Conservation (phyloP, 768 basidiomycete species). For the Leccinum obscurum region DNA sequence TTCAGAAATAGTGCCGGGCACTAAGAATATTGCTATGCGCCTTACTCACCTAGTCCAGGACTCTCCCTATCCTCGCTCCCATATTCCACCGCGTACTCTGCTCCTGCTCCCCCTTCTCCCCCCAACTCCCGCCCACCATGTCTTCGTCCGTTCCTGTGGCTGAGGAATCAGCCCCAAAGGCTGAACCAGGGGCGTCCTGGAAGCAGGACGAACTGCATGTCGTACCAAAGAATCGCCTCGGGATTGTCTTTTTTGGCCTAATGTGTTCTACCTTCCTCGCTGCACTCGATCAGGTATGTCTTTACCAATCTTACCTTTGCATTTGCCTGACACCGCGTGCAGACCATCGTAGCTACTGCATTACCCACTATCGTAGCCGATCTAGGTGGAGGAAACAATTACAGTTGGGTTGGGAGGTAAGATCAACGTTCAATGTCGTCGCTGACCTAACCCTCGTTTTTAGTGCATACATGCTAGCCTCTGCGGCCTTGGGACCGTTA, state of each 20-base stretch:
- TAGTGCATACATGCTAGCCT: slow-evolving; percentile 50
- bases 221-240: slow-evolving; percentile 43
- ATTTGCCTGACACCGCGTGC: background rate
- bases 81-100: background rate
- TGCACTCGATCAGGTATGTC: slow-evolving; percentile 46
- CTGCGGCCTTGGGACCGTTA: slow-evolving; percentile 41
- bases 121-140: slow-evolving; percentile 5
- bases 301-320: background rate
- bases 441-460: background rate
- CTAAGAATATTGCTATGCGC: slow-evolving; percentile 4
- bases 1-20: slow-evolving; percentile 11
- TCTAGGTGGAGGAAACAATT: slow-evolving; percentile 44
- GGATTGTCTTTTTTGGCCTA: slow-evolving; percentile 44
- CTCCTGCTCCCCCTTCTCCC: background rate
- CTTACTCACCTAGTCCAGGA: slow-evolving; percentile 5
- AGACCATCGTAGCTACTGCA: slow-evolving; percentile 51
- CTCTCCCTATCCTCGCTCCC: background rate
- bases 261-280: slow-evolving; percentile 47
- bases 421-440: background rate
- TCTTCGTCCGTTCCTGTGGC: slow-evolving; percentile 1
- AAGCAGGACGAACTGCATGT: slow-evolving; percentile 41
- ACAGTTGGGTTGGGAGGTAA: slow-evolving; percentile 52
- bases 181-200: slow-evolving; percentile 37
- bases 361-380: slow-evolving; percentile 49
- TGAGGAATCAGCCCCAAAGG: slow-evolving; percentile 5